Evolutionary conservation across 768 basidiomycete species (phyloP), one percentile per base, ranked within the genome.

Genomic region (Gautieria morchelliformis): DNA sequence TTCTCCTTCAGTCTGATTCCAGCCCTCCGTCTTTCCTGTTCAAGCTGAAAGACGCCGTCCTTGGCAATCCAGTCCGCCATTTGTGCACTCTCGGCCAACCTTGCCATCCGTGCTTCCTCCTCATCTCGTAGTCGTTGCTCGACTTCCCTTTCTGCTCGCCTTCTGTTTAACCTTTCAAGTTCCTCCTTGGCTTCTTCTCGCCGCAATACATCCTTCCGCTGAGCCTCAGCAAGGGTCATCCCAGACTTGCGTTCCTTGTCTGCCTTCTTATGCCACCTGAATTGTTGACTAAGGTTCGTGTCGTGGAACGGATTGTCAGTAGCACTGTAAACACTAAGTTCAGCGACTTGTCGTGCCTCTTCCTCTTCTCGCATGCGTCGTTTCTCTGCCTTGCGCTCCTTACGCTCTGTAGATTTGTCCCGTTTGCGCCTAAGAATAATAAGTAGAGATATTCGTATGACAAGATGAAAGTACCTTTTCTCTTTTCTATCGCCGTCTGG

Each of bases 271-370:
- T 93, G 90, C 96, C 96, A 99, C 58, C 89, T 84, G 71, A 99
- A 99, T 68, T 94, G 92, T 67, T 97, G 91, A 20, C 85, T 87
- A 33, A 98, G 85, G 69, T 98, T 97, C 60, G 91, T 85, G 64
- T 98, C 96, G 71, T 96, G 92, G 75, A 98, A 99, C 0, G 96
- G 96, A 66, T 98, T 99, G 76, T 98, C 94, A 12, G 85, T 84
- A 48, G 93, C 90, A 63, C 92, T 93, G 75, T 98, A 98, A 62
- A 96, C 87, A 62, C 93, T 94, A 44, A 98, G 79, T 70, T 98
- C 95, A 10, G 92, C 93, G 15, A 96, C 86, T 63, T 88, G 85
- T 27, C 94, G 85, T 22, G 89, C 87, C 65, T 96, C 93, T 64
- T 95, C 93, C 62, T 92, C 90, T 57, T 90, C 88, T 62, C 75